Evolutionary conservation across 257 asterid genomes (phyloP), one percentile per base, ranked within the genome.

Genomic region (Schizonepeta tenuifolia): DNA sequence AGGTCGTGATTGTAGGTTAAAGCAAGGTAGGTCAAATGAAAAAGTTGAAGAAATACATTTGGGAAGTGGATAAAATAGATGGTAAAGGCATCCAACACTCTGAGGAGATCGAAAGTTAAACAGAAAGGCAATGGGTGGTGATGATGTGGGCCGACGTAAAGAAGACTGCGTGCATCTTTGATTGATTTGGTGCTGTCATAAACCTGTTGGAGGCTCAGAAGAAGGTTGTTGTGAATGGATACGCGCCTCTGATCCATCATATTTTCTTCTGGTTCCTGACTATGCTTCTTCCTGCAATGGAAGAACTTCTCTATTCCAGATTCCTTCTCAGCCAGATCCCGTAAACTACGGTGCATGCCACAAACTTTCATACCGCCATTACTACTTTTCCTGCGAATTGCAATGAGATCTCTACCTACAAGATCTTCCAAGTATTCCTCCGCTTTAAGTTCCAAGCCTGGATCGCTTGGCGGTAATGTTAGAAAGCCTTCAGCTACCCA

Each of bases 401-500:
- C 1, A 13, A 82, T 7, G 1, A 82, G 75, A 22, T 79, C 76
- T 22, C 86, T 69, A 0, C 69, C 67, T 0, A 76, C 61, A 3
- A 82, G 86, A 20, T 76, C 54, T 2, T 18, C 33, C 71, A 79
- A 0, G 9, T n/a, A n/a, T n/a, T n/a, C n/a, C n/a, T n/a, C n/a
- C n/a, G n/a, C n/a, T n/a, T n/a, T n/a, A n/a, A n/a, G n/a, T n/a
- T n/a, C n/a, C n/a, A n/a, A n/a, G 2, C 71, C 12, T n/a, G n/a
- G n/a, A n/a, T n/a, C n/a, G n/a, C n/a, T n/a, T n/a, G n/a, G n/a
- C n/a, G n/a, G n/a, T n/a, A n/a, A n/a, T n/a, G 41, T 61, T 5
- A 80, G 9, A 35, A 83, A 67, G 6, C 81, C 85, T 24, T 80
- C 87, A 1, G 83, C 85, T 17, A 83, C 83, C 87, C 87, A 83